phyloP scores from a whole-genome alignment of 2,329 filamentous ascomycete species.

The Cladophialophora psammophila region DNA sequence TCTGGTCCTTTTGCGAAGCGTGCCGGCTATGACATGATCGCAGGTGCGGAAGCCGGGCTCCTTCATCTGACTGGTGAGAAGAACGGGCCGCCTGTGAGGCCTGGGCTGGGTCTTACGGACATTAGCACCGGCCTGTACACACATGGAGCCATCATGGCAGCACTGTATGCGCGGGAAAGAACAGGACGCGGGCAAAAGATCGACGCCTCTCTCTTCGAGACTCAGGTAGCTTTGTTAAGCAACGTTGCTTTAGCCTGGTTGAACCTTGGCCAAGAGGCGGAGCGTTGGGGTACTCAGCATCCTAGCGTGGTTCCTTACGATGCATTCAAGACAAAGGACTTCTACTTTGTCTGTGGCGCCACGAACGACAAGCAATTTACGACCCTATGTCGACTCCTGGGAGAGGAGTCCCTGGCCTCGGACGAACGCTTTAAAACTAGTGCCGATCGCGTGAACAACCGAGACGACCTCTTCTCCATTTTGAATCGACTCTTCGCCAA shows the following conservation, averaged over 20 bases:
- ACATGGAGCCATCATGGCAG: constrained; percentile 33
- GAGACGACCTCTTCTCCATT: constrained; percentile 48
- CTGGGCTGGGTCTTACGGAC: constrained; percentile 27
- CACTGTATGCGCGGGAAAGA: constrained; percentile 21
- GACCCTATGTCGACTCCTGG: constrained; percentile 67
- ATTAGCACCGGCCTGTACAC: constrained; percentile 31
- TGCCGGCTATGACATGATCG: constrained; percentile 34
- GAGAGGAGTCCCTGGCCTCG: constrained; percentile 66
- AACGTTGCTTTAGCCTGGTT: constrained; percentile 32
- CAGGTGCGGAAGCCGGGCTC: constrained; percentile 28
- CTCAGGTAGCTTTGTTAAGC: constrained; percentile 34
- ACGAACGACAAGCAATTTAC: constrained; percentile 75
- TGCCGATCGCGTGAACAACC: constrained; percentile 64
- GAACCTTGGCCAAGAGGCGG: constrained; percentile 35
- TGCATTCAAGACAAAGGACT: constrained; percentile 70
- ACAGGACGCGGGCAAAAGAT: constrained; percentile 41
- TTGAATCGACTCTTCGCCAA: constrained; percentile 46
- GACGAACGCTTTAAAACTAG: constrained; percentile 69
- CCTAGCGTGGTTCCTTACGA: constrained; percentile 58
- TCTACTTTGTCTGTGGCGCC: constrained; percentile 73
- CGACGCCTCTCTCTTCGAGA: constrained; percentile 57
- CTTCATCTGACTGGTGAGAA: constrained; percentile 28
- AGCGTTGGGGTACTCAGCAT: constrained; percentile 56
- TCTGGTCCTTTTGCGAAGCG: constrained; percentile 47
- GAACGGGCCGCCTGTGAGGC: constrained; percentile 20